These are phyloP conservation scores for Euphorbia schlechtendalii DNA, from an alignment of 441 rosid genomes.

Conservation along the genomic window DNA sequence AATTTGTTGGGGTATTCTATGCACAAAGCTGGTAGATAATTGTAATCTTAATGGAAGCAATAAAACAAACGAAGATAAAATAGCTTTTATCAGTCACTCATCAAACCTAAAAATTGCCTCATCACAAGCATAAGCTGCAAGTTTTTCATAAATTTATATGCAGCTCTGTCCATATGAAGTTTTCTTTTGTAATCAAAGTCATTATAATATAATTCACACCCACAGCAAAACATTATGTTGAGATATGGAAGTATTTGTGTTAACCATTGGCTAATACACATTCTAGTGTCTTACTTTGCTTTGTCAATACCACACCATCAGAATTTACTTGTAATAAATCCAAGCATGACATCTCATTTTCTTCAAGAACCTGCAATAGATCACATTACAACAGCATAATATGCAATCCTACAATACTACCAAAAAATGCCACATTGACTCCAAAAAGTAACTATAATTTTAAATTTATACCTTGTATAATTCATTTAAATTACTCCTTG, in stretches of 20 bases:
- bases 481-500: conserved; percentile 80
- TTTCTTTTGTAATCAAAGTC: not conserved
- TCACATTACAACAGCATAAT: not conserved
- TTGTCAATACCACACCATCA: conserved; percentile 79
- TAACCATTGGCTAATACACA: conserved; percentile 12
- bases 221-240: not conserved
- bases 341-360: conserved; percentile 66
- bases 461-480: conserved; percentile 57
- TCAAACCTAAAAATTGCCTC: not conserved
- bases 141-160: not conserved
- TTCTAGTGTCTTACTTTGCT: conserved; percentile 51
- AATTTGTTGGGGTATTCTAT: not conserved
- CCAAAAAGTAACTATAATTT: conserved; percentile 12
- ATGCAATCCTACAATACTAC: not conserved
- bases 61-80: not conserved
- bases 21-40: not conserved
- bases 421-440: not conserved
- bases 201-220: not conserved
- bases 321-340: conserved; percentile 67
- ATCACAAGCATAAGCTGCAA: not conserved
- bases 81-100: not conserved
- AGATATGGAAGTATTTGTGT: not conserved
- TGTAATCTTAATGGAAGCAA: not conserved
- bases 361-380: conserved; percentile 75
- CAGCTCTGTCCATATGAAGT: not conserved